phyloP scores from a whole-genome alignment of 106 monocot genomes.

The Dioscorea dumetorum region DNA sequence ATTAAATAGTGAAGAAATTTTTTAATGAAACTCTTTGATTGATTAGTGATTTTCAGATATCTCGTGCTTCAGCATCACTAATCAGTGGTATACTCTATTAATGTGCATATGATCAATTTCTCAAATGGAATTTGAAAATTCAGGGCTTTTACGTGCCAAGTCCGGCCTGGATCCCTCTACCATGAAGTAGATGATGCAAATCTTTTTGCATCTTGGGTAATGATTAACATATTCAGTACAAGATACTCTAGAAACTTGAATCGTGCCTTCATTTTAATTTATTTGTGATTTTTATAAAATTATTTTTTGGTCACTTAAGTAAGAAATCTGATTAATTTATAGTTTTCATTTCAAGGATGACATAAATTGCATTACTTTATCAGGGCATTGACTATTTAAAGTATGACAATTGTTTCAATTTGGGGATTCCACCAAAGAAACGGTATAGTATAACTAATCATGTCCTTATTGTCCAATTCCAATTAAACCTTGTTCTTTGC shows the following conservation, averaged over 20 bases:
- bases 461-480: no score
- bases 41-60: no score
- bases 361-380: constrained; percentile 1
- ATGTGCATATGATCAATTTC: neutral
- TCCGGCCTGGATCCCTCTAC: constrained; percentile 83
- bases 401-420: constrained; percentile 94
- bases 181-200: constrained; percentile 79
- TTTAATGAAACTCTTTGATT: no score
- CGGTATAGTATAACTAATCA: constrained; percentile 29
- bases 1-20: no score
- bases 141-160: constrained; percentile 94
- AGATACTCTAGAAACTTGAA: neutral
- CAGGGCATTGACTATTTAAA: constrained; percentile 96
- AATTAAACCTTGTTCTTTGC: no score
- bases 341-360: no score
- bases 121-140: neutral
- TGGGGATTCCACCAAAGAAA: constrained; percentile 81
- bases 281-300: neutral
- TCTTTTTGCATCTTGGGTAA: constrained; percentile 93
- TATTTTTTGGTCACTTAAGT: no score
- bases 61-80: no score
- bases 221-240: neutral
- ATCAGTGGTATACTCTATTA: no score
- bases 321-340: no score
- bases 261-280: neutral